Percentiles rank a stretch among this genome's conserved stretches.
phyloP scores from a whole-genome alignment of 495 filamentous ascomycete genomes.

The Neurospora cerealis region DNA sequence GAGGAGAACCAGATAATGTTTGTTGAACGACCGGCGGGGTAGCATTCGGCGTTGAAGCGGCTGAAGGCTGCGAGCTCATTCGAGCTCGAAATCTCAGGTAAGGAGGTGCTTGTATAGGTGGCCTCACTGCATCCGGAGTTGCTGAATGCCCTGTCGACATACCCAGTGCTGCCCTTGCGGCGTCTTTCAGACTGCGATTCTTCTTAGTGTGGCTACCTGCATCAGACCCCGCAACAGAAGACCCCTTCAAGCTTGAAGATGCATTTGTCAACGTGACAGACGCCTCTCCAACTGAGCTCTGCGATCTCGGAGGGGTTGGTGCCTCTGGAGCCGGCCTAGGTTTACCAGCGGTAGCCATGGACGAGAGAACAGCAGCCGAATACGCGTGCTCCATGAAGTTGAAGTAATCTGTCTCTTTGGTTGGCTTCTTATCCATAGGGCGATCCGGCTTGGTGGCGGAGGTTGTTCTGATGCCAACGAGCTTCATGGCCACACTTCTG shows the following conservation, averaged over 20 bases:
- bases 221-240: constrained; percentile 9
- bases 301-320: constrained; percentile 9
- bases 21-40: not conserved
- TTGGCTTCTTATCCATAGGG: not conserved
- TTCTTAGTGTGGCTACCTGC: constrained; percentile 11
- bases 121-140: not conserved
- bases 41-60: not conserved
- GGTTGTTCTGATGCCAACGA: constrained; percentile 11
- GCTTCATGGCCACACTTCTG: constrained; percentile 19
- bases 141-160: constrained; percentile 8
- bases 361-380: not conserved
- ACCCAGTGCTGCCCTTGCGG: constrained; percentile 14
- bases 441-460: constrained; percentile 5
- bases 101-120: constrained; percentile 4
- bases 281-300: constrained; percentile 1
- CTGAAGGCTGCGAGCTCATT: constrained; percentile 4
- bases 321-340: not conserved
- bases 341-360: not conserved
- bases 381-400: constrained; percentile 12
- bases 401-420: constrained; percentile 16
- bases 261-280: not conserved
- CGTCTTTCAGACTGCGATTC: constrained; percentile 17
- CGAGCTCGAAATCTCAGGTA: constrained; percentile 9
- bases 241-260: constrained; percentile 4
- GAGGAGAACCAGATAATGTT: not conserved